Evolutionary conservation across 768 basidiomycete genomes (phyloP).

Genomic region (Suillus plorans): DNA sequence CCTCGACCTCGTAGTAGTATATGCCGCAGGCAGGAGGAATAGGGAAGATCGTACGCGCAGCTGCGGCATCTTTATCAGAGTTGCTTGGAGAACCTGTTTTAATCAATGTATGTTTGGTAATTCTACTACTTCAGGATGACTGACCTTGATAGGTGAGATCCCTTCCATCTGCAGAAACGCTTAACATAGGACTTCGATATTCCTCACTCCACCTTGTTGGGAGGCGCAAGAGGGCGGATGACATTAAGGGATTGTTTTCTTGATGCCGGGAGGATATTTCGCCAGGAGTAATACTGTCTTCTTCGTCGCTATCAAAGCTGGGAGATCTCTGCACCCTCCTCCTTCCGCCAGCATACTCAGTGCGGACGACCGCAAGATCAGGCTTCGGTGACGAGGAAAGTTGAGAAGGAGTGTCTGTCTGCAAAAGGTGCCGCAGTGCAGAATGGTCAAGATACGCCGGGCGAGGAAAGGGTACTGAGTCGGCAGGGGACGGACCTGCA

Average conservation of each 20-base stretch:
- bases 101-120: constrained; percentile 6
- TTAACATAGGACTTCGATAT: constrained; percentile 56
- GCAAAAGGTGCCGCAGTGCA: constrained; percentile 66
- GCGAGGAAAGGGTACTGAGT: constrained; percentile 49
- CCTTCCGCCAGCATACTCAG: constrained; percentile 15
- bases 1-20: constrained; percentile 92
- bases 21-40: constrained; percentile 88
- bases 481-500: constrained; percentile 22
- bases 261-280: constrained; percentile 31
- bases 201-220: constrained; percentile 82
- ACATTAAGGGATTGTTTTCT: constrained; percentile 17
- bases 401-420: constrained; percentile 44
- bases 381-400: constrained; percentile 40
- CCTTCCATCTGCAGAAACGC: constrained; percentile 67
- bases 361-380: constrained; percentile 26
- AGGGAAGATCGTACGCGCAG: constrained; percentile 73
- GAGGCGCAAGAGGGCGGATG: constrained; percentile 49
- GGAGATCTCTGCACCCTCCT: constrained; percentile 37
- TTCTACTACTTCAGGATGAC: constrained; percentile 13
- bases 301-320: constrained; percentile 65
- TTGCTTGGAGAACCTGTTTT: constrained; percentile 48
- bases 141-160: constrained; percentile 72
- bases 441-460: constrained; percentile 80
- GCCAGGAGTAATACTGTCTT: constrained; percentile 54
- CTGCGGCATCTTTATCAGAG: constrained; percentile 81